Evolutionary conservation across 2,329 filamentous ascomycete genomes (phyloP).

Genomic region (Tolypocladium tropicale): DNA sequence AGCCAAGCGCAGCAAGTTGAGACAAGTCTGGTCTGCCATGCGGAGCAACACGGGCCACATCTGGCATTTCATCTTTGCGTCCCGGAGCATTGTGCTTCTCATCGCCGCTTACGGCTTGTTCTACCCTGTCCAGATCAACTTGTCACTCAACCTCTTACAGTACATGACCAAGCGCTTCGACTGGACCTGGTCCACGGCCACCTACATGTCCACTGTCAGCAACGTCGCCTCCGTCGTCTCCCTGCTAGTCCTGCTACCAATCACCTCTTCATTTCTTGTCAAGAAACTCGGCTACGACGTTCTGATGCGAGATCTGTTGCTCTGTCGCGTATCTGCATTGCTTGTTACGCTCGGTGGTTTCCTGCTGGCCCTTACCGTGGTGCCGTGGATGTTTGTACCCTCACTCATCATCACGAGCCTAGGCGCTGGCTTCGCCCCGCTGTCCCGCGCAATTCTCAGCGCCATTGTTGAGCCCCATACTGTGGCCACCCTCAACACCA

Average conservation of each 20-base stretch:
- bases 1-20: slow-evolving; percentile 3
- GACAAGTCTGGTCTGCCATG: slow-evolving; percentile 14
- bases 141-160: slow-evolving; percentile 32
- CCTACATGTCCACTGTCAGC: slow-evolving; percentile 28
- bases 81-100: slow-evolving; percentile 26
- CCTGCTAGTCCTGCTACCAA: slow-evolving; percentile 27
- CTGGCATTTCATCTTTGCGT: slow-evolving; percentile 28
- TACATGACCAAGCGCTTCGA: slow-evolving; percentile 41
- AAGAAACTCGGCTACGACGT: slow-evolving; percentile 18
- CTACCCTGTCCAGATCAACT: slow-evolving; percentile 18
- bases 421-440: slow-evolving; percentile 30
- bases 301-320: slow-evolving; percentile 28
- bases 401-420: slow-evolving; percentile 35
- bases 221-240: slow-evolving; percentile 25
- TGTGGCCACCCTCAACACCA: slow-evolving; percentile 42
- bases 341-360: slow-evolving; percentile 23
- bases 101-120: slow-evolving; percentile 20
- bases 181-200: slow-evolving; percentile 36
- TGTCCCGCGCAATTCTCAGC: slow-evolving; percentile 41
- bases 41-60: slow-evolving; percentile 23
- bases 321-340: slow-evolving; percentile 23
- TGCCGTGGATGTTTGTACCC: slow-evolving; percentile 21
- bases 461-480: slow-evolving; percentile 42
- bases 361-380: slow-evolving; percentile 24
- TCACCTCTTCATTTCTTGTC: slow-evolving; percentile 19